These are phyloP conservation scores for Zoysia pacifica DNA, from an alignment of 176 grass and related monocot species.

Conservation along the genomic window DNA sequence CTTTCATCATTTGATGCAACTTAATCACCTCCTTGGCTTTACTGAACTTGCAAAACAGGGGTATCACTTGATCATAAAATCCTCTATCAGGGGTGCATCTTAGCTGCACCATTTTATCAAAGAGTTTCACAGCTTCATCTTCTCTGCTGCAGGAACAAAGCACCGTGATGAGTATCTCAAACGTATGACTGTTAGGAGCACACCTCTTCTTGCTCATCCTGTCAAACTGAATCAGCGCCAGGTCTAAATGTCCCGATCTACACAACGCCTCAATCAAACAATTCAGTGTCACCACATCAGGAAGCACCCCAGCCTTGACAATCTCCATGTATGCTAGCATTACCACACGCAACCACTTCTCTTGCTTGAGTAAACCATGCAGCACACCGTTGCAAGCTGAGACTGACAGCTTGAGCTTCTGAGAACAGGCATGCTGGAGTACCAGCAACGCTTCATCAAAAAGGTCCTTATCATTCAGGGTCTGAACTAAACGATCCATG, in stretches of 20 bases:
- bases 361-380: constrained; percentile 43
- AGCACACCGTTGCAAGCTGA: constrained; percentile 50
- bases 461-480: constrained; percentile 24
- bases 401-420: constrained; percentile 37
- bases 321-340: constrained; percentile 53
- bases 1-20: constrained; percentile 55
- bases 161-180: constrained; percentile 51
- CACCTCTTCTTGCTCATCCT: constrained; percentile 60
- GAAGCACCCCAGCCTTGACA: constrained; percentile 57
- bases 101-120: constrained; percentile 52
- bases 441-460: constrained; percentile 57
- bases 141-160: constrained; percentile 41
- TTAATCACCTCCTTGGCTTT: constrained; percentile 43
- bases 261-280: constrained; percentile 52
- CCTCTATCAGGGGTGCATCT: constrained; percentile 36
- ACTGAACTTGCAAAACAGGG: constrained; percentile 55
- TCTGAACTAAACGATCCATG: constrained; percentile 31
- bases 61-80: constrained; percentile 56
- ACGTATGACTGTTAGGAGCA: constrained; percentile 47
- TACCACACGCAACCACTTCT: constrained; percentile 36
- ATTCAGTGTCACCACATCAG: constrained; percentile 65
- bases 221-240: constrained; percentile 55
- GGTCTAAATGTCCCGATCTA: constrained; percentile 42
- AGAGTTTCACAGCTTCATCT: constrained; percentile 47
- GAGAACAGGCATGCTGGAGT: constrained; percentile 41